phyloP scores from a whole-genome alignment of 2,329 filamentous ascomycete genomes.

The Paraphoma sp. region DNA sequence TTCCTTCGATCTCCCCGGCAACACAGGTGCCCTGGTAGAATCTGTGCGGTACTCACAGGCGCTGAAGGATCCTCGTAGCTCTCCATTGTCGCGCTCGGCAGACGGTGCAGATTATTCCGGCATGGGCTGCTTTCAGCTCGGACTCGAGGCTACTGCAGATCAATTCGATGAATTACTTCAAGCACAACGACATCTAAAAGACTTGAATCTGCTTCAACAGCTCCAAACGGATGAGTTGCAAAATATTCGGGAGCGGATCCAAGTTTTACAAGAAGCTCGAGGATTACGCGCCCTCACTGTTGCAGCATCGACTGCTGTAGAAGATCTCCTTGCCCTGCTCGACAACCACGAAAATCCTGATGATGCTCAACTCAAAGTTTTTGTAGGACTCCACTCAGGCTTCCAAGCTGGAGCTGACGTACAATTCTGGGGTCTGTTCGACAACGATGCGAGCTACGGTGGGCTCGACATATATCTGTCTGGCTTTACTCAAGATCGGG shows the following conservation, averaged over 20 bases:
- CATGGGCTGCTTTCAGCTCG: conserved; percentile 57
- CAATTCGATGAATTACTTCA: conserved; percentile 55
- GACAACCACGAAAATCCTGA: conserved; percentile 1
- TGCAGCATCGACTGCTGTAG: conserved; percentile 1
- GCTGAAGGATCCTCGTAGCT: conserved; percentile 1
- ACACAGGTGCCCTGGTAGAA: background rate
- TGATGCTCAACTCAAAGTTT: conserved; percentile 13
- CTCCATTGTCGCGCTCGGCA: conserved; percentile 47
- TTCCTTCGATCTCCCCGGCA: background rate
- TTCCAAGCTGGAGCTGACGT: conserved; percentile 16
- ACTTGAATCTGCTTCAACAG: conserved; percentile 46
- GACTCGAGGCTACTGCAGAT: conserved; percentile 49
- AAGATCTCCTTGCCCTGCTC: conserved; percentile 14
- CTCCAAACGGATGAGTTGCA: conserved; percentile 2
- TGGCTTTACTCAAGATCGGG: conserved; percentile 16
- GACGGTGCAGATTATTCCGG: conserved; percentile 47
- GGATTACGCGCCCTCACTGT: background rate
- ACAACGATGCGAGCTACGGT: conserved; percentile 18
- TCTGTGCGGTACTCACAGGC: background rate
- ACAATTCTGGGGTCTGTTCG: conserved; percentile 27
- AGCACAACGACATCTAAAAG: conserved; percentile 52
- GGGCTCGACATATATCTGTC: conserved; percentile 20
- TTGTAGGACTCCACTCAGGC: conserved; percentile 22
- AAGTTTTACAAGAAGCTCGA: background rate
- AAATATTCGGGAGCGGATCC: background rate